phyloP scores from a whole-genome alignment of 306 rosid genomes.

The Glycine soja region DNA sequence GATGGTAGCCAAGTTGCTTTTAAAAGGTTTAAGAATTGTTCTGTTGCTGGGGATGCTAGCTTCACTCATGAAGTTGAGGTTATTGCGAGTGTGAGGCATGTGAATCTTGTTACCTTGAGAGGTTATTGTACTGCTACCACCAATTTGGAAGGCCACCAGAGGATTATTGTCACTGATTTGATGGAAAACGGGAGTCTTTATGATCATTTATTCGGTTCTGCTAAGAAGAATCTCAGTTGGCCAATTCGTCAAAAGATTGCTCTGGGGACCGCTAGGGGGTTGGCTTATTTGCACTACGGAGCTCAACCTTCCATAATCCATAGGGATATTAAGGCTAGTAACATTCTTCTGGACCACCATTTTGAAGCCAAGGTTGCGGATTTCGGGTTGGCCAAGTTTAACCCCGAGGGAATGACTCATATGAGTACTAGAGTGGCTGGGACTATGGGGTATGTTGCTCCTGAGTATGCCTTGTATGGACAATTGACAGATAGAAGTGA shows the following conservation, averaged over 20 bases:
- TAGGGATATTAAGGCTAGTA: slow-evolving; percentile 90
- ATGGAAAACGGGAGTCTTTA: slow-evolving; percentile 91
- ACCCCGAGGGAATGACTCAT: slow-evolving; percentile 91
- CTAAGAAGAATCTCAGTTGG: slow-evolving; percentile 74
- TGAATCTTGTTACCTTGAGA: slow-evolving; percentile 82
- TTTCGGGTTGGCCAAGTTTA: slow-evolving; percentile 91
- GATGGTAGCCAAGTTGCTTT: slow-evolving; percentile 88
- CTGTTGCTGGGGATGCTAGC: slow-evolving; percentile 78
- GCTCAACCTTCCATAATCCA: slow-evolving; percentile 95
- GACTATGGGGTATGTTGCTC: slow-evolving; percentile 97
- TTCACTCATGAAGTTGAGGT: slow-evolving; percentile 92
- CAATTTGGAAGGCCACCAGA: slow-evolving; percentile 85
- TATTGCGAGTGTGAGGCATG: slow-evolving; percentile 91
- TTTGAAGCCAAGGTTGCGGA: slow-evolving; percentile 93
- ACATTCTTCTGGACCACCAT: slow-evolving; percentile 83
- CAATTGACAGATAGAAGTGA: slow-evolving; percentile 94
- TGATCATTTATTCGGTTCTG: slow-evolving; percentile 81
- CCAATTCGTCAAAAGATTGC: slow-evolving; percentile 79
- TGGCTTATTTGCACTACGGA: slow-evolving; percentile 93
- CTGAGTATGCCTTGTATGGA: slow-evolving; percentile 94
- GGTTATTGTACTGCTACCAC: slow-evolving; percentile 92
- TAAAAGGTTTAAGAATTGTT: slow-evolving; percentile 96
- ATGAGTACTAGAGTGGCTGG: slow-evolving; percentile 98
- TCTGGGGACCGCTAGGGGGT: slow-evolving; percentile 86
- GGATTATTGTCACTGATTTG: slow-evolving; percentile 93